Base-by-base conservation (phyloP, 495 filamentous ascomycete genomes). In the Astrothelium macrocarpum region DNA sequence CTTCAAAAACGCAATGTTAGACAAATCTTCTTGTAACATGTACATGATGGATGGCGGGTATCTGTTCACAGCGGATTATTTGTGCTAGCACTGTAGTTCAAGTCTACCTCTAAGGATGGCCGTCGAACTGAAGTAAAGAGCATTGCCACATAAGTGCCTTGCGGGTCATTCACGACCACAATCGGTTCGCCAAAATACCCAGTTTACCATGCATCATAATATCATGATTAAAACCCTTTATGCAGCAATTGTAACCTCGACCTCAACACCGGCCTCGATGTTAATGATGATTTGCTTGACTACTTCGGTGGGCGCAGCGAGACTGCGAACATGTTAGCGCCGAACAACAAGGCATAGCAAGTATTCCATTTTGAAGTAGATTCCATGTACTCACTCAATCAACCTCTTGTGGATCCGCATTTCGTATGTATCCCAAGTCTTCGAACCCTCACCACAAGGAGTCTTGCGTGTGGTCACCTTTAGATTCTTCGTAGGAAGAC, bases 251-350 rank as follows among this genome's bases (percentile, higher is more conserved):
- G 94, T 98, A 71, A 98, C 94, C 85, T 98, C 94, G 72, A 98
- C 94, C 86, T 98, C 94, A 76, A 98, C 94, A 84, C 94, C 94
- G 66, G 94, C 94, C 87, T 98, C 94, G 78, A 98, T 97, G 84
- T 98, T 98, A 83, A 97, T 91, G 78, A 98, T 98, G 84, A 98
- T 97, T 85, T 96, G 91, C 87, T 98, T 98, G 78, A 98, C 94
- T 65, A 96, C 90, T 85, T 98, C 94, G 71, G 94, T 98, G 62
- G 94, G 94, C 66, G 94, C 94, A 77, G 93, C 94, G 64, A 97
- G 82, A 81, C 90, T 93, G 70, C 49, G 65, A 65, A 68, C 31
- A 70, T 25, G 18, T 18, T 64, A n/a, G 28, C 14, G 10, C 31
- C 28, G 28, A 26, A 23, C 14, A 9, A 5, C 23, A 9, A 18